Base-by-base conservation (phyloP, 768 basidiomycete species). In the Termitomyces sp. region DNA sequence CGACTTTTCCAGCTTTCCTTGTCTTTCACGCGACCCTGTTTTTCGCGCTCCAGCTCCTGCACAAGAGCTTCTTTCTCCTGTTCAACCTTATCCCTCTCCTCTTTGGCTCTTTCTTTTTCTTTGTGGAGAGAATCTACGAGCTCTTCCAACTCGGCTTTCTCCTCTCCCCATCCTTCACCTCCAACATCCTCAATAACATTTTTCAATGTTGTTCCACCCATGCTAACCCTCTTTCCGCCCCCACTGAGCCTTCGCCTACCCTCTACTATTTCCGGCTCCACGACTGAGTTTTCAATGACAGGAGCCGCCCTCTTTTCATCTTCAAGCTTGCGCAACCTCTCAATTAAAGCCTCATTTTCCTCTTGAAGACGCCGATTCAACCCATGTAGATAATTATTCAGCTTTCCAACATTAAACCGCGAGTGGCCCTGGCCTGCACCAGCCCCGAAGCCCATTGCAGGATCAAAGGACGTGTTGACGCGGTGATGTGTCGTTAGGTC, bases 381-480 rank as follows among this genome's bases (percentile, higher is more conserved):
- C 11, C 88, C 87, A 71, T 95, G 91, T 66, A 96, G 71, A 69
- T 96, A 95, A 12, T 81, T 78, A 60, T 96, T 95, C 62, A 96
- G 72, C 72, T 94, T 96, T 18, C 81, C 81, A 2, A 89, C 89
- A 69, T 95, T 92, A 72, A 94, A 94, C 31, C 88, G 77, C 16
- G 88, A 87, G 33, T 91, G 82, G 18, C 86, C 88, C 45, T 84
- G 81, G 18, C 82, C 84, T 41, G 81, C 83, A 27, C 81, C 81
- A 6, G 81, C 79, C 9, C 85, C 88, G 49, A 88, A 84, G 15
- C 89, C 90, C 68, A 91, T 84, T 1, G 86, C 83, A 27, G 90
- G 90, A 66, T 95, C 94, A 61, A 95, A 93, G 8, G 92, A 94
- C 13, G 91, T 91, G 67, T 96, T 95, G 57, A 84, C 88, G 9